A percentile compares a stretch with the other conserved stretches of the same genome.
Conservation (phyloP, 2,329 filamentous ascomycete genomes). For the Onygena corvina region DNA sequence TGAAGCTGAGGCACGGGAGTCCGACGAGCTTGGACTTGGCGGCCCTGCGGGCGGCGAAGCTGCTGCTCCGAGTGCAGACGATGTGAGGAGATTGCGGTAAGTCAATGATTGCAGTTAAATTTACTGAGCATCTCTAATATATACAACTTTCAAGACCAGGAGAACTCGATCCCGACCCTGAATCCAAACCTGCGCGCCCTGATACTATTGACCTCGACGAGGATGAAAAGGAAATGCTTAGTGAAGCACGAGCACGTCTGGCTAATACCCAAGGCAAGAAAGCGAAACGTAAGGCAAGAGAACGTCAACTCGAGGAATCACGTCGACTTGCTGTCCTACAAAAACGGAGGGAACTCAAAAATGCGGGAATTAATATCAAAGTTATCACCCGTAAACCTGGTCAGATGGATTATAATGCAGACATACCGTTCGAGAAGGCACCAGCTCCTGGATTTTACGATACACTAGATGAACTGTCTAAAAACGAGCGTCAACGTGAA, state of each 20-base stretch:
- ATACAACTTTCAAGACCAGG: slow-evolving; percentile 48
- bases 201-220: slow-evolving; percentile 98
- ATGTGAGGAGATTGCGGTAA: slow-evolving; percentile 66
- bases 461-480: slow-evolving; percentile 65
- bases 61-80: slow-evolving; percentile 77
- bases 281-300: slow-evolving; percentile 91
- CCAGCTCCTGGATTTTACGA: slow-evolving; percentile 85
- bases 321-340: slow-evolving; percentile 78
- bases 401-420: slow-evolving; percentile 99
- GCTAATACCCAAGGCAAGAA: slow-evolving; percentile 99
- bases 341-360: slow-evolving; percentile 92
- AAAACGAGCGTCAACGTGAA: slow-evolving; percentile 72
- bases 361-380: slow-evolving; percentile 96
- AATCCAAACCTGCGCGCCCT: slow-evolving; percentile 86
- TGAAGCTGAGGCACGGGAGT: slow-evolving; percentile 83
- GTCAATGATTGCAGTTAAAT: slow-evolving; percentile 9
- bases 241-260: slow-evolving; percentile 86
- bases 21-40: slow-evolving; percentile 64
- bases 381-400: slow-evolving; percentile 82
- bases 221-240: slow-evolving; percentile 99
- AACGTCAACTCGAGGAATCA: slow-evolving; percentile 90
- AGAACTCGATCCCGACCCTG: slow-evolving; percentile 92
- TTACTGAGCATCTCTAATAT: slow-evolving; percentile 13
- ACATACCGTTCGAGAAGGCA: slow-evolving; percentile 94
- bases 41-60: slow-evolving; percentile 81